phyloP scores from a whole-genome alignment of 257 asterid species.

The Nicotiana paniculata region DNA sequence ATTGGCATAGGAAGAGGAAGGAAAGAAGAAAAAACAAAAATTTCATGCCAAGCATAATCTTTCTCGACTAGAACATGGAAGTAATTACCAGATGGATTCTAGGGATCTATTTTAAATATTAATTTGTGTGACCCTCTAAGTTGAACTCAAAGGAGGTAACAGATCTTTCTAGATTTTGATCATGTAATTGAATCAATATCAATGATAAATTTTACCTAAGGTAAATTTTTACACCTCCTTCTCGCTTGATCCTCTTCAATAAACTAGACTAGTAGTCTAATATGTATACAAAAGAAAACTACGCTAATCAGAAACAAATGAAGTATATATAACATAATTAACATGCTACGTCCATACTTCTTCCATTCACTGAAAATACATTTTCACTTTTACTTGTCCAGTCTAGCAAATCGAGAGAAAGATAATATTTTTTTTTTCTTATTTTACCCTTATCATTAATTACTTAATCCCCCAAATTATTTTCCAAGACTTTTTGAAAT shows the following conservation, averaged over 20 bases:
- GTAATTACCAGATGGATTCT: not conserved
- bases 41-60: not conserved
- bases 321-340: not conserved
- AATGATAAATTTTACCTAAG: not conserved
- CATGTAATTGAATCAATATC: not conserved
- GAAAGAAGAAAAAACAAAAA: not conserved
- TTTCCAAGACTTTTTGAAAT: no score
- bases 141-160: not conserved
- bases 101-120: not conserved
- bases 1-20: not conserved
- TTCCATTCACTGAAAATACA: no score
- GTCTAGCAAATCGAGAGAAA: no score
- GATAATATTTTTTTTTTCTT: no score
- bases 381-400: no score
- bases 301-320: not conserved
- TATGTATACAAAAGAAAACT: not conserved
- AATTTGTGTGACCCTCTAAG: not conserved
- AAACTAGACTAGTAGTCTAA: not conserved
- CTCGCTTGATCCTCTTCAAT: not conserved
- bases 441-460: no score
- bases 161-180: not conserved
- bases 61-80: not conserved
- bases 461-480: no score
- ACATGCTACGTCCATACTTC: not conserved
- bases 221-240: not conserved